Conservation (phyloP, 1,284 basidiomycete genomes). For the Flammula alnicola region DNA sequence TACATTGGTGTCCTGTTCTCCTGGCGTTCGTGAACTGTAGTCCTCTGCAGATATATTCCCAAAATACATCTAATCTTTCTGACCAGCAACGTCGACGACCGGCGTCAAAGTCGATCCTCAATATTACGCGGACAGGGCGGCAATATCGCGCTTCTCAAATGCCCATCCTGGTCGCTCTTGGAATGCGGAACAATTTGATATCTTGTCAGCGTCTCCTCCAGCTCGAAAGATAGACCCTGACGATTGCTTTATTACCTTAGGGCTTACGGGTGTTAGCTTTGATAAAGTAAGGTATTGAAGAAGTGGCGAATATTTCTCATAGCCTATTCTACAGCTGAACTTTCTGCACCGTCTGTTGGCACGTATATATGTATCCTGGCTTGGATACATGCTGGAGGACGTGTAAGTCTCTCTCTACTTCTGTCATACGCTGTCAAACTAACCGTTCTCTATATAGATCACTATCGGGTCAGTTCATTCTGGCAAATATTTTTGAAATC, state of each 20-base stretch:
- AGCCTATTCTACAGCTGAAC: conserved; percentile 21
- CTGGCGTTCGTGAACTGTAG: conserved; percentile 57
- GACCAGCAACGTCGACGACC: conserved; percentile 39
- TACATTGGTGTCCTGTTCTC: conserved; percentile 52
- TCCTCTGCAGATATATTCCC: background rate
- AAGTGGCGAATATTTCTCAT: background rate
- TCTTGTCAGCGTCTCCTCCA: conserved; percentile 44
- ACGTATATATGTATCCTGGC: conserved; percentile 51
- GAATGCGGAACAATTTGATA: conserved; percentile 67
- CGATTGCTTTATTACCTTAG: conserved; percentile 33
- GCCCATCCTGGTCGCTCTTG: conserved; percentile 65
- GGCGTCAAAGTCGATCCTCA: conserved; percentile 40
- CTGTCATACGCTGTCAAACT: background rate
- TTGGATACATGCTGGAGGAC: conserved; percentile 52
- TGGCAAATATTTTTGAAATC: background rate
- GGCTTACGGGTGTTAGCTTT: conserved; percentile 61
- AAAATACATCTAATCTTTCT: conserved; percentile 1
- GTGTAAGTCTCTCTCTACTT: conserved; percentile 37
- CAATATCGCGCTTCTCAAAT: conserved; percentile 58
- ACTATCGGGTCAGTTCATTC: conserved; percentile 25
- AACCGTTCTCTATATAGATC: conserved; percentile 16
- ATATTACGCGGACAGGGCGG: conserved; percentile 57
- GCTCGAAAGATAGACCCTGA: background rate
- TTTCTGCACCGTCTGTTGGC: conserved; percentile 54
- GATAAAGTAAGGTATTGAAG: conserved; percentile 47